Evolutionary conservation across 768 basidiomycete species (phyloP).

Genomic region (Hemileccinum impolitum): DNA sequence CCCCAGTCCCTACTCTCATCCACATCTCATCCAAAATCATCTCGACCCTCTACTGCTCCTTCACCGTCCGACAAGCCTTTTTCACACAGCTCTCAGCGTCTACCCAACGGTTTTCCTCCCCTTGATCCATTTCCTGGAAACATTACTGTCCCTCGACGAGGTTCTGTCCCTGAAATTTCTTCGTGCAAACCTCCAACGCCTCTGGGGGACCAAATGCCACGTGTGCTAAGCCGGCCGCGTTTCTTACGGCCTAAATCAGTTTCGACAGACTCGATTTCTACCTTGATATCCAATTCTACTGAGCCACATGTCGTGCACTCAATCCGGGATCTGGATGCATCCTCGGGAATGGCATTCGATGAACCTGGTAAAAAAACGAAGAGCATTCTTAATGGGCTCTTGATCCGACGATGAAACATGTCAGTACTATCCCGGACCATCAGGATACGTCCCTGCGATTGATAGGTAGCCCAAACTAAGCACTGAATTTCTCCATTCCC

Average conservation of each 20-base stretch:
- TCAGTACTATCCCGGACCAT: not conserved
- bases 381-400: constrained; percentile 40
- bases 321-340: constrained; percentile 2
- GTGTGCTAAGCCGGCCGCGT: constrained; percentile 19
- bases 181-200: constrained; percentile 7
- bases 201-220: constrained; percentile 20
- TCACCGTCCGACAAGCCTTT: constrained; percentile 30
- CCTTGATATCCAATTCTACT: constrained; percentile 13
- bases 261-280: constrained; percentile 56
- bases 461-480: too few species aligned
- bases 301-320: constrained; percentile 5
- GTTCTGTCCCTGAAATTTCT: constrained; percentile 26
- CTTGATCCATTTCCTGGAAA: constrained; percentile 5
- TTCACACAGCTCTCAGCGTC: not conserved
- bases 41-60: constrained; percentile 50
- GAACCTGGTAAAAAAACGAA: constrained; percentile 33
- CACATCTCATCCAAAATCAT: constrained; percentile 26
- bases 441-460: too few species aligned
- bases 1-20: constrained; percentile 20
- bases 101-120: not conserved
- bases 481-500: not conserved
- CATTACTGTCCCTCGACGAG: constrained; percentile 20
- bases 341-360: constrained; percentile 7
- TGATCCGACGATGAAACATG: constrained; percentile 34
- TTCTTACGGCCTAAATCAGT: constrained; percentile 46